These are phyloP conservation scores for Stephania cephalantha DNA, from an alignment of 164 flowering plant genomes.

Conservation along the genomic window DNA sequence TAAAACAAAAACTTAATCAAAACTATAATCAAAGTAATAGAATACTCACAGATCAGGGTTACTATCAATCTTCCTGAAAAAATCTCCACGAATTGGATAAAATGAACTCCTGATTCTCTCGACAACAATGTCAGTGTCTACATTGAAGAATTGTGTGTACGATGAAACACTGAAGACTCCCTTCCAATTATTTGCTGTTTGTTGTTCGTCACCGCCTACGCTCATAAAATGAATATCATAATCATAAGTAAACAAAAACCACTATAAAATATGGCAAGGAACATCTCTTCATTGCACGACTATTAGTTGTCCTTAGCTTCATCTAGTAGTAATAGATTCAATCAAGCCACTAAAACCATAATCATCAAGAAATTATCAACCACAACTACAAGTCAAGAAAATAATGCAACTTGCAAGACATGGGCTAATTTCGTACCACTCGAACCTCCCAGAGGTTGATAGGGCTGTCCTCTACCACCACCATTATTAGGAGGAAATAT, in stretches of 20 bases:
- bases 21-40: background rate
- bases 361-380: background rate
- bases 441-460: slow-evolving; percentile 55
- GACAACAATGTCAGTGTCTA: slow-evolving; percentile 81
- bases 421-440: slow-evolving; percentile 41
- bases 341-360: background rate
- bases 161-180: slow-evolving; percentile 27
- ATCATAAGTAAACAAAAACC: background rate
- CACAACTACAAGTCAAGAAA: too few species aligned
- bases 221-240: slow-evolving; percentile 2
- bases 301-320: background rate
- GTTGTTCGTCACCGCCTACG: slow-evolving; percentile 67
- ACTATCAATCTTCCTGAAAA: slow-evolving; percentile 79
- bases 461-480: slow-evolving; percentile 43
- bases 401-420: background rate
- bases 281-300: background rate
- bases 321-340: background rate
- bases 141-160: slow-evolving; percentile 84
- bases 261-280: slow-evolving; percentile 1
- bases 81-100: slow-evolving; percentile 63
- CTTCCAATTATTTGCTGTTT: slow-evolving; percentile 23
- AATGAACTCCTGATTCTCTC: slow-evolving; percentile 75
- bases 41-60: slow-evolving; percentile 93
- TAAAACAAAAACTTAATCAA: background rate
- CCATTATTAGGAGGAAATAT: slow-evolving; percentile 70